Base-by-base conservation (phyloP, 257 asterid genomes). In the Leonotis leonurus region DNA sequence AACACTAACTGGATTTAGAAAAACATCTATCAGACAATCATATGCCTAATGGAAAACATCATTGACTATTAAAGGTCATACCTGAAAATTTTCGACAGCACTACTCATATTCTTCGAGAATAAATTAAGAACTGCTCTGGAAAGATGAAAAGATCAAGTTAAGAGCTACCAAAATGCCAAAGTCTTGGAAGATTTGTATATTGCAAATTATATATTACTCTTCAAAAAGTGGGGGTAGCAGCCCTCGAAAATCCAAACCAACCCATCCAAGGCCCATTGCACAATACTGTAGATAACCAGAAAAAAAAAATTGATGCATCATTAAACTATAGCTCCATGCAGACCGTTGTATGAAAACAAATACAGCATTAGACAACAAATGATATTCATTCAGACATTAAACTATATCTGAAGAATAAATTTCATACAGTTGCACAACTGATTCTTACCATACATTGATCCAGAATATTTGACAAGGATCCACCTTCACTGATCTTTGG, bases 191-290 rank as follows among this genome's bases (percentile, higher is more conserved):
- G 59, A 75, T 40, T 53, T 70, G 26, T 13, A 11, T 62, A 43
- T 51, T 20, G 37, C 13, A 55, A 24, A 11, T 24, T n/a, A 37
- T 22, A 62, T 56, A 71, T 67, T 85, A 93, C 99, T 89, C 99
- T 89, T 93, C 99, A 67, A 93, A 93, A 43, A 93, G 95, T 25
- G 99, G 94, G 63, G 97, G 97, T 56, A 93, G 97, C 74, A 93
- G 68, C 73, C 96, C 96, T 51, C 95, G 88, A 56, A 93, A 89
- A 72, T 89, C 97, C 83, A 93, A 79, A 65, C 99, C 99, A 76
- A 89, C 97, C 94, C 85, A 79, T 63, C 99, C 97, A 52, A 89
- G 95, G 68, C 99, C 96, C 96, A 85, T 83, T 54, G 97, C 97
- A 69, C 95, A 81, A 74, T 87, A 93, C 99, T 93, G 88, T 60